Conservation (phyloP, 768 basidiomycete species). For the Aureoboletus auriporus region DNA sequence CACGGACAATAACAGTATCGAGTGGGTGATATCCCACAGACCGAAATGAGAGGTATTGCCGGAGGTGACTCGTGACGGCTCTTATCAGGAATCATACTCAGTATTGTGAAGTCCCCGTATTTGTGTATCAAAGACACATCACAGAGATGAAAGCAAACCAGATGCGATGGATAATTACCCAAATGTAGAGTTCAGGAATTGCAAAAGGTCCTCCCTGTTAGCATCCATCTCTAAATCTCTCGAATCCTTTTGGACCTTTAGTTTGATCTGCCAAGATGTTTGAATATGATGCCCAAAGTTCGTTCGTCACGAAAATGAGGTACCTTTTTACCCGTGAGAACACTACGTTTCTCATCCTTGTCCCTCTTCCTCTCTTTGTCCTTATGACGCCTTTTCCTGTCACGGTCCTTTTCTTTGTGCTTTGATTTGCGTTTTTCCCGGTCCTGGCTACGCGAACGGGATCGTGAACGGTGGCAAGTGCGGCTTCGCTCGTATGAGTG, state of each 20-base stretch:
- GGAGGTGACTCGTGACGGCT: too few species aligned
- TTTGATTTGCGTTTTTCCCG: constrained; percentile 22
- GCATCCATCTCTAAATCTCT: constrained; percentile 54
- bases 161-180: constrained; percentile 9
- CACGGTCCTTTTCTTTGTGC: constrained; percentile 26
- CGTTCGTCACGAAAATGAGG: background rate
- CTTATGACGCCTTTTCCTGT: constrained; percentile 37
- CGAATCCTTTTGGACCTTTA: constrained; percentile 59
- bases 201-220: constrained; percentile 49
- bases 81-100: background rate
- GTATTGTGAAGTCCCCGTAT: background rate
- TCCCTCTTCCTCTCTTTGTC: constrained; percentile 34
- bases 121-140: background rate
- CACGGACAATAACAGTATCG: too few species aligned
- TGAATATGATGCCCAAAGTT: background rate
- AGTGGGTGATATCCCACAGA: too few species aligned
- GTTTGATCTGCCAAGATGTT: constrained; percentile 44
- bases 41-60: too few species aligned
- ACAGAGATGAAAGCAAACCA: too few species aligned
- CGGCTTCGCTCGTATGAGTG: constrained; percentile 15
- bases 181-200: constrained; percentile 54
- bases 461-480: constrained; percentile 17
- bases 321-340: constrained; percentile 62
- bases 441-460: constrained; percentile 28
- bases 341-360: constrained; percentile 48